Evolutionary conservation across 2,329 filamentous ascomycete genomes (phyloP).

Genomic region (Epicoccum nigrum): DNA sequence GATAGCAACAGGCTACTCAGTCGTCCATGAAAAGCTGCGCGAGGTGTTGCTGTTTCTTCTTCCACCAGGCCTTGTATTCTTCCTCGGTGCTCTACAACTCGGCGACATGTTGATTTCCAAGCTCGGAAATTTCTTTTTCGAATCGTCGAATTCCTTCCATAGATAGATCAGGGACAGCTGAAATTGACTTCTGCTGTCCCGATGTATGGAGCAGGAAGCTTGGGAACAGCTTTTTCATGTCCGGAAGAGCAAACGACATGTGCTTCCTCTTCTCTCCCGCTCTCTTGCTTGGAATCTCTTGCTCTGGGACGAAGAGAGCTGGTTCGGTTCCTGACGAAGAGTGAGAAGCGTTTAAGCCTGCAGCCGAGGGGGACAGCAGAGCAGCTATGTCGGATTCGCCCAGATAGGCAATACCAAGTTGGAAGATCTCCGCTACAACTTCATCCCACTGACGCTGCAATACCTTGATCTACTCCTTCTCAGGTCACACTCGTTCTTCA

Average conservation of each 20-base stretch:
- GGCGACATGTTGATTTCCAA: conserved; percentile 30
- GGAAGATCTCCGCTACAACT: conserved; percentile 39
- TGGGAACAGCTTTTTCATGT: conserved; percentile 17
- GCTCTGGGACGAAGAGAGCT: conserved; percentile 28
- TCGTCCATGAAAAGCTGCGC: conserved; percentile 22
- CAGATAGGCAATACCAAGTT: conserved; percentile 29
- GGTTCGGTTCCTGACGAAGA: conserved; percentile 10
- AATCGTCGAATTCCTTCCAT: conserved; percentile 22
- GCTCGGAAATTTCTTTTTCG: conserved; percentile 16
- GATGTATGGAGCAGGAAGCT: conserved; percentile 27
- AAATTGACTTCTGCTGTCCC: conserved; percentile 8
- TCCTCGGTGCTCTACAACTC: conserved; percentile 29
- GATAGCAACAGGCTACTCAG: conserved; percentile 10
- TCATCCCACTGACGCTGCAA: conserved; percentile 37
- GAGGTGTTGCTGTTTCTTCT: conserved; percentile 32
- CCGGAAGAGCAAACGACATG: conserved; percentile 26
- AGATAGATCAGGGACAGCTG: conserved; percentile 17
- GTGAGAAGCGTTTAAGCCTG: not conserved
- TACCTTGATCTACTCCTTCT: conserved; percentile 25
- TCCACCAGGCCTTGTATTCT: conserved; percentile 33
- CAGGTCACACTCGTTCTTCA: conserved; percentile 22
- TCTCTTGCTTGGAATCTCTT: conserved; percentile 4
- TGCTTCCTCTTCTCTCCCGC: conserved; percentile 25
- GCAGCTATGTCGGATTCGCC: conserved; percentile 30
- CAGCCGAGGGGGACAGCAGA: conserved; percentile 19